Evolutionary conservation across 331 rosid species (phyloP), one percentile per base, ranked within the genome.

Genomic region (Pyrus hybrid): DNA sequence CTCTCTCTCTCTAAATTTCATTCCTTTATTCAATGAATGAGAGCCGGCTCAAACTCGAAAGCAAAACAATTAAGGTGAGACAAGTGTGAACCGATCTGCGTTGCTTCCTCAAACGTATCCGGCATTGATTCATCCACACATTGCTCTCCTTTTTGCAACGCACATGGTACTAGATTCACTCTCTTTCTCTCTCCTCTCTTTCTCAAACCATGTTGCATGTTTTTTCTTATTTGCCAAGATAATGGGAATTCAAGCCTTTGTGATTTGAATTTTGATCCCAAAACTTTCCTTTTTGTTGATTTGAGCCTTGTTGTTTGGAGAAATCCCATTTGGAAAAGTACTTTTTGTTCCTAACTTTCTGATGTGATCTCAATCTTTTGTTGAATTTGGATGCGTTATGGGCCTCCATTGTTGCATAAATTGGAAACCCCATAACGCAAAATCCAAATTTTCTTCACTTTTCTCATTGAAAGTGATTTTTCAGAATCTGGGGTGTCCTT

Each of bases 71-170:
- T 62, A 28, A 57, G 62, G 75, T 22, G 71, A 23, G 69, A 47
- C 60, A 74, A 81, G 74, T 74, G 84, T 84, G 83, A 81, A 69
- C 62, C 54, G 87, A 81, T 77, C 80, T 77, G 58, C 83, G 51
- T 69, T 71, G 77, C 56, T 71, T 72, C 67, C 78, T 53, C 26
- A 30, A 78, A 82, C 85, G 84, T 72, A 74, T 73, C 79, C 60
- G 65, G 22, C 79, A 20, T 74, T 69, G 23, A 70, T 76, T 79
- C 47, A 58, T 60, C 62, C 69, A 25, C 65, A 8, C 68, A 58
- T n/a, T 29, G 18, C 41, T 47, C 63, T 3, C 68, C n/a, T 35
- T 23, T 67, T 45, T 23, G 41, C 62, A 33, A 35, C 75, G 63
- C 75, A 35, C 76, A 33, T 58, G 84, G 85, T 90, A 80, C 53